Evolutionary conservation across 805 yeast genomes (phyloP).

Genomic region (Naumovozyma baii): DNA sequence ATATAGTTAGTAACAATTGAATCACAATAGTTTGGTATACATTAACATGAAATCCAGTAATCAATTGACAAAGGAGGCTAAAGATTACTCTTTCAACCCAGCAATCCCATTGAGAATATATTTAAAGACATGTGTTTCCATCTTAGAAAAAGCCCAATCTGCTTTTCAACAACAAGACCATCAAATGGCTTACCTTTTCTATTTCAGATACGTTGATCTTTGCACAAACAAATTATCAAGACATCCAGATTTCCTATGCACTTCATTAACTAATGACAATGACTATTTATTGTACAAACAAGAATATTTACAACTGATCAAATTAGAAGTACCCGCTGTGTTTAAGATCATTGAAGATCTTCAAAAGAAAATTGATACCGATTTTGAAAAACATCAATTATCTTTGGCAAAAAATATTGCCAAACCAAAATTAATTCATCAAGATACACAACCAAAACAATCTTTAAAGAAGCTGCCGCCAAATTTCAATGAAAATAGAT

Average conservation of each 20-base stretch:
- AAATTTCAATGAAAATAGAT: slow-evolving; percentile 21
- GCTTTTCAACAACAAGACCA: slow-evolving; percentile 31
- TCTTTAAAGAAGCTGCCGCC: slow-evolving; percentile 10
- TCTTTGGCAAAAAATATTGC: slow-evolving; percentile 25
- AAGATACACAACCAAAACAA: slow-evolving; percentile 1
- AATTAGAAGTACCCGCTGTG: slow-evolving; percentile 28
- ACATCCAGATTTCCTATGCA: slow-evolving; percentile 18
- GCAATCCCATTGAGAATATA: slow-evolving; percentile 44
- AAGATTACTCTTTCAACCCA: slow-evolving; percentile 44
- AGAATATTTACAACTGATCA: slow-evolving; percentile 21
- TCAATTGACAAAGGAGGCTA: slow-evolving; percentile 36
- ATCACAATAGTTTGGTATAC: no score
- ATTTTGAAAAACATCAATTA: slow-evolving; percentile 15
- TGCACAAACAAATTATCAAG: slow-evolving; percentile 23
- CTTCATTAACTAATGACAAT: not conserved
- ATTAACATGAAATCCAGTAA: slow-evolving; percentile 5
- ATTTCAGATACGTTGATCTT: slow-evolving; percentile 49
- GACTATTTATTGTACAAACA: slow-evolving; percentile 10
- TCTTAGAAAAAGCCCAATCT: slow-evolving; percentile 37
- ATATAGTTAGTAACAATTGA: no score
- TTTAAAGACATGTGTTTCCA: slow-evolving; percentile 41
- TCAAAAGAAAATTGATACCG: slow-evolving; percentile 14
- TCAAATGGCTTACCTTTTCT: slow-evolving; percentile 46
- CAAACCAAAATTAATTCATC: slow-evolving; percentile 4
- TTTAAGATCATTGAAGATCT: slow-evolving; percentile 24